These are phyloP conservation scores for Ascomycota sp. DNA, from an alignment of 2,329 filamentous ascomycete genomes.

Conservation along the genomic window DNA sequence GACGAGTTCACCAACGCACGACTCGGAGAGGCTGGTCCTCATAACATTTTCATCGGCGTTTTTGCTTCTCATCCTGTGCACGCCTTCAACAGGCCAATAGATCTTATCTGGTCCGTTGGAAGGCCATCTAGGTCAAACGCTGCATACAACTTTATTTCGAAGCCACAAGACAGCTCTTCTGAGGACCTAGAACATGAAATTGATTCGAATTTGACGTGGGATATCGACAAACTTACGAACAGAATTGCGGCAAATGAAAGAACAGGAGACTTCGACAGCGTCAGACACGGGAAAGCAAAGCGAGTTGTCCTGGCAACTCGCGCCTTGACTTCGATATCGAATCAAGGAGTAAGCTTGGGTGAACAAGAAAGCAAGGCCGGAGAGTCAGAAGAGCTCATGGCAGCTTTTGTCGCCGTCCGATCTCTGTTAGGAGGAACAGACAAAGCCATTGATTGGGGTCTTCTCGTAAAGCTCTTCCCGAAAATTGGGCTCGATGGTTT, in stretches of 20 bases:
- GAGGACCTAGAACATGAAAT: no score
- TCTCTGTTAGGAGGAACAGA: constrained; percentile 37
- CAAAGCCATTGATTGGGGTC: constrained; percentile 35
- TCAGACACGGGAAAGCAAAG: constrained; percentile 5
- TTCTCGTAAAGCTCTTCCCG: constrained; percentile 33
- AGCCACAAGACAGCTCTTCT: not conserved
- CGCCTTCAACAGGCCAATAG: not conserved
- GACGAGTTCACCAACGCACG: constrained; percentile 7
- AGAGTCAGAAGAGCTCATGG: constrained; percentile 19
- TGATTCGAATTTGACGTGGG: not conserved
- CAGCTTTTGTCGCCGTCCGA: constrained; percentile 34
- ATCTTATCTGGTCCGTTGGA: constrained; percentile 7
- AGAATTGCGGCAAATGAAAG: not conserved
- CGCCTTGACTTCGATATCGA: constrained; percentile 8
- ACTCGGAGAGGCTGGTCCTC: constrained; percentile 8
- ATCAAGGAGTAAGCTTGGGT: not conserved
- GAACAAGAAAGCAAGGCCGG: constrained; percentile 2
- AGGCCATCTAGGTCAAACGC: constrained; percentile 7
- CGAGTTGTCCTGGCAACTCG: constrained; percentile 11
- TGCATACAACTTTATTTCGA: not conserved
- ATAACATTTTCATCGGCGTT: constrained; percentile 13
- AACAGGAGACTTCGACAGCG: no score
- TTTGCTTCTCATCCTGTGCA: constrained; percentile 2
- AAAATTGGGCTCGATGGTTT: constrained; percentile 26
- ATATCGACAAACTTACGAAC: not conserved